Evolutionary conservation across 177 flowering plant genomes (phyloP).

Genomic region (Vitis hybrid): DNA sequence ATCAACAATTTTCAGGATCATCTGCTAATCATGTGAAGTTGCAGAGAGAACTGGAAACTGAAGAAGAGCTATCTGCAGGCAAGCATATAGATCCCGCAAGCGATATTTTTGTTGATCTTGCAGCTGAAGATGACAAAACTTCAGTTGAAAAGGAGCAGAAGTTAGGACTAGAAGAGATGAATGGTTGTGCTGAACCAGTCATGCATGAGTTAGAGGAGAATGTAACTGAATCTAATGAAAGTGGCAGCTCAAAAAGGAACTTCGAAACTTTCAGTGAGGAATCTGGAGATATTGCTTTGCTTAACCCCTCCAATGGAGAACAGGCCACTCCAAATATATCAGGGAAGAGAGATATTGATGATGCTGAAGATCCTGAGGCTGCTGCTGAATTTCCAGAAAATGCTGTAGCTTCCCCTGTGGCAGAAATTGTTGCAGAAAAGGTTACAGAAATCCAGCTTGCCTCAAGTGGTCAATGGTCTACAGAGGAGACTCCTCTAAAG

Average conservation of each 20-base stretch:
- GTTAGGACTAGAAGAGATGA: not conserved
- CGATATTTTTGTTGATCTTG: not conserved
- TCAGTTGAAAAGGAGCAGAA: not conserved
- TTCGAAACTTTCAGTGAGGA: not conserved
- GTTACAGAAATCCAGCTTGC: not conserved
- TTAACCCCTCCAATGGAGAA: not conserved
- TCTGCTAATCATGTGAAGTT: not conserved
- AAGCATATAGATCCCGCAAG: not conserved
- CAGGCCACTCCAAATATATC: not conserved
- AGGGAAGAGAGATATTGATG: not conserved
- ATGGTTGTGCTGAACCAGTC: not conserved
- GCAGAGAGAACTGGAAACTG: not conserved
- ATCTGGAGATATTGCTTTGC: not conserved
- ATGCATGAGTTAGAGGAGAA: not conserved
- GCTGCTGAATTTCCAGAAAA: too few species aligned
- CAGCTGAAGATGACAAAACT: slow-evolving; percentile 1
- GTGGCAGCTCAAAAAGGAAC: not conserved
- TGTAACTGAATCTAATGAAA: not conserved
- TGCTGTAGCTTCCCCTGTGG: too few species aligned
- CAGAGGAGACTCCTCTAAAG: not conserved
- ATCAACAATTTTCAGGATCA: not conserved
- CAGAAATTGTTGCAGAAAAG: not conserved
- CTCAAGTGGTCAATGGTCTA: not conserved
- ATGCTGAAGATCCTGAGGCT: not conserved
- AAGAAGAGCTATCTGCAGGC: not conserved